A percentile compares a stretch with the other conserved stretches of the same genome.
These are phyloP conservation scores for Coprinopsis strossmayeri DNA, from an alignment of 768 basidiomycete species.

Conservation along the genomic window DNA sequence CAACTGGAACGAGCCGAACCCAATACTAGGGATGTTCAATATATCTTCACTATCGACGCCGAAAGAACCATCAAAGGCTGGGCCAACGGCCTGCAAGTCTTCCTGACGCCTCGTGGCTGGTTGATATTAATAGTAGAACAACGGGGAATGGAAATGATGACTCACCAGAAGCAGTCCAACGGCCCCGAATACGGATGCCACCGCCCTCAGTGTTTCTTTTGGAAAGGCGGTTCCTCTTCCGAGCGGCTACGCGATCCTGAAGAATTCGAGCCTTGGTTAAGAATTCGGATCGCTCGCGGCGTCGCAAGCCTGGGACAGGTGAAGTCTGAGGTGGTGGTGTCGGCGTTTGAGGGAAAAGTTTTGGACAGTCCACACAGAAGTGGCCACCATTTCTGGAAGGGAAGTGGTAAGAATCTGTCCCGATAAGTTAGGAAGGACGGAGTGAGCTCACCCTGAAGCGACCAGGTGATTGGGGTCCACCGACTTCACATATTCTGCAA, in stretches of 20 bases:
- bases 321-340: constrained; percentile 36
- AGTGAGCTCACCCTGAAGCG: constrained; percentile 45
- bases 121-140: constrained; percentile 6
- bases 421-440: neutral
- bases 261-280: constrained; percentile 42
- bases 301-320: constrained; percentile 30
- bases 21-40: constrained; percentile 46
- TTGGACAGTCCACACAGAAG: constrained; percentile 49
- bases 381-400: constrained; percentile 49
- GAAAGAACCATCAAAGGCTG: constrained; percentile 54
- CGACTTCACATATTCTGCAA: constrained; percentile 37
- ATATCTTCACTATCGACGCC: constrained; percentile 69
- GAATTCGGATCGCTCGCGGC: constrained; percentile 30
- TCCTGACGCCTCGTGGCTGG: constrained; percentile 44
- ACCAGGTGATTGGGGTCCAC: constrained; percentile 62
- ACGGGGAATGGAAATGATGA: constrained; percentile 2
- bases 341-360: constrained; percentile 38
- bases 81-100: constrained; percentile 30
- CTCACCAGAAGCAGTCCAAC: constrained; percentile 52
- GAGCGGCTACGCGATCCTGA: constrained; percentile 39
- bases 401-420: neutral
- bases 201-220: constrained; percentile 23
- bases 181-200: constrained; percentile 49
- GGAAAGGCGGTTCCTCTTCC: constrained; percentile 37
- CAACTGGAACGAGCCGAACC: constrained; percentile 53